Evolutionary conservation across 2,329 filamentous ascomycete species (phyloP), one percentile per base, ranked within the genome.

Genomic region (Xylaria hypoxylon): DNA sequence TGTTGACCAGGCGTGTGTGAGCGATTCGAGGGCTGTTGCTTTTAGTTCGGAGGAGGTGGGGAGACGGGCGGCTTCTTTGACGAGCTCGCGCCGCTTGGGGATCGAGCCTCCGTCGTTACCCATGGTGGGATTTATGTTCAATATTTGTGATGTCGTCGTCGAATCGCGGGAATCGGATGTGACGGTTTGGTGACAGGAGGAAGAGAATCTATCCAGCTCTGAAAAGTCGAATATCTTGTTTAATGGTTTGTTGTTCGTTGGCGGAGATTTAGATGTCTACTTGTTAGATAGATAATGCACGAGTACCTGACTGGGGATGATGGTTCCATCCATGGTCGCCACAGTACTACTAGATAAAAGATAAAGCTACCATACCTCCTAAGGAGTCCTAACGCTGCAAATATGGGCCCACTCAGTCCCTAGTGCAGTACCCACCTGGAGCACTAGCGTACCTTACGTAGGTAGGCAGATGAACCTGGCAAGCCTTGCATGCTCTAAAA

Each of bases 91-190:
- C 35, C 96, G 92, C 70, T 92, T 98, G 5, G 96, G 96, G 73
- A 99, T 99, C 72, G 93, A 95, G 78, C 96, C 96, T 73, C 96
- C 96, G 79, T 99, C 96, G 82, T 99, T 99, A 78, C 96, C 96
- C 96, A 99, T 97, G 38, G 28, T 28, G 15, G 6, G 13, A 42
- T n/a, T n/a, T n/a, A n/a, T n/a, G n/a, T n/a, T n/a, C n/a, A n/a
- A n/a, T 44, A 24, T 42, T 33, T 31, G 28, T 64, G 17, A 5
- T 50, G 40, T 55, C n/a, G n/a, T 45, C 2, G 42, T 28, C 24
- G 45, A 42, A 42, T 55, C 19, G 52, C 22, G 24, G 35, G 31
- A 28, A 28, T 48, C 17, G 45, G 11, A 17, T 48, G 13, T 48
- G 15, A 28, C 3, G 45, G 11, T 28, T 26, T 48, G 4, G 45